Percentiles rank a stretch among this genome's conserved stretches.
Conservation (phyloP, 176 grass and related monocot genomes). For the Oryza longistaminata region DNA sequence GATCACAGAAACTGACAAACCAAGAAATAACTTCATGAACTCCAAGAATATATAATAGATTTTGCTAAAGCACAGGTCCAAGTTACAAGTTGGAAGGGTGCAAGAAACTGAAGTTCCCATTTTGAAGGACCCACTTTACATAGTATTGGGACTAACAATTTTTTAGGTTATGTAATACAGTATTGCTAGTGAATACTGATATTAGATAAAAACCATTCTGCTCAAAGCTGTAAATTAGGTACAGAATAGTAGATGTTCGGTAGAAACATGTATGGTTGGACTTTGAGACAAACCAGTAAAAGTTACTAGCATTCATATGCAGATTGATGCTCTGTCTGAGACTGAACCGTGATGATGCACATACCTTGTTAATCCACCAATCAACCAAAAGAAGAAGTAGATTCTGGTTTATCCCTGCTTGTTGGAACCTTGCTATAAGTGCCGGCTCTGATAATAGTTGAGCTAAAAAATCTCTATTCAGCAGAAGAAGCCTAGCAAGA, state of each 20-base stretch:
- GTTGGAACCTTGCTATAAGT: slow-evolving; percentile 42
- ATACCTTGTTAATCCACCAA: slow-evolving; percentile 62
- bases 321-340: not conserved
- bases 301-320: not conserved
- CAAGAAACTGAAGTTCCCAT: not conserved
- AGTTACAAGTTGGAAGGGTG: not conserved
- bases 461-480: slow-evolving; percentile 63
- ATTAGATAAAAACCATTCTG: not conserved
- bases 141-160: not conserved
- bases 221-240: not conserved
- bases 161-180: not conserved
- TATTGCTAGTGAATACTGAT: not conserved
- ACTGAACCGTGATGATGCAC: not conserved
- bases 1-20: not conserved
- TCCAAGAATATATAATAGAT: not conserved
- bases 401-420: slow-evolving; percentile 53
- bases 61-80: not conserved
- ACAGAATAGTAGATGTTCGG: not conserved
- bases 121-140: not conserved
- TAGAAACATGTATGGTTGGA: not conserved
- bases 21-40: not conserved
- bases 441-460: slow-evolving; percentile 52
- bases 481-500: slow-evolving; percentile 57
- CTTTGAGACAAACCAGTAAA: not conserved
- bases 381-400: slow-evolving; percentile 60